Percentiles rank a stretch among this genome's conserved stretches.
Conservation (phyloP, 2,329 filamentous ascomycete genomes). For the Septoria linicola region DNA sequence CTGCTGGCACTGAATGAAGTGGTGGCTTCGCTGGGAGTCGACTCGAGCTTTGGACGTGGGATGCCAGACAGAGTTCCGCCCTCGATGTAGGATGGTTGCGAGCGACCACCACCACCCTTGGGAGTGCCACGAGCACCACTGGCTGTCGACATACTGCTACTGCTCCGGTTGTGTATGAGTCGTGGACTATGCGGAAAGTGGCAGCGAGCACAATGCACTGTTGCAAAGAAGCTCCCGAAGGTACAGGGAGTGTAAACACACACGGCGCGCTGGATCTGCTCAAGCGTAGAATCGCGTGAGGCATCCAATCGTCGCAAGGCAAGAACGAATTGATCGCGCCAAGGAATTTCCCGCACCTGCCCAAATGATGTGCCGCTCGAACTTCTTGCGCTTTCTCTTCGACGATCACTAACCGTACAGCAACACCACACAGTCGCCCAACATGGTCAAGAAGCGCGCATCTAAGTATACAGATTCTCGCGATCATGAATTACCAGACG, state of each 20-base stretch:
- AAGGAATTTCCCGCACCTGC: background rate
- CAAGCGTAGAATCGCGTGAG: no score
- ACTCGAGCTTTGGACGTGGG: slow-evolving; percentile 67
- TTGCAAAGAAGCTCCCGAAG: background rate
- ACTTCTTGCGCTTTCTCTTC: background rate
- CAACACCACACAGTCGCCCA: slow-evolving; percentile 44
- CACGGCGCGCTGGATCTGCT: background rate
- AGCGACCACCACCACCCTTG: slow-evolving; percentile 48
- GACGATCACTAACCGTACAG: slow-evolving; percentile 20
- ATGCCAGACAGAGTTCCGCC: slow-evolving; percentile 63
- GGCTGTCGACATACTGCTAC: slow-evolving; percentile 55
- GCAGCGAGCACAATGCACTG: no score
- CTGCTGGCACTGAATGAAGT: slow-evolving; percentile 88
- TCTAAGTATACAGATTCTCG: slow-evolving; percentile 60
- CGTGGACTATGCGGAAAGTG: background rate
- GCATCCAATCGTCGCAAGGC: no score
- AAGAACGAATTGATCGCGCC: no score
- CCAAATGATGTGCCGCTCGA: background rate
- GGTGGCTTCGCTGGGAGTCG: slow-evolving; percentile 49
- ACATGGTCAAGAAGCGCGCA: slow-evolving; percentile 74
- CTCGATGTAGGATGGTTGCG: slow-evolving; percentile 53
- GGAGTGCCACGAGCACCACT: slow-evolving; percentile 71
- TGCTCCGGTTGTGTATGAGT: background rate
- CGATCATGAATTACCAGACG: slow-evolving; percentile 16
- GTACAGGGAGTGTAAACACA: background rate